Base-by-base conservation (phyloP, 257 asterid species). In the Salvia hispanica region DNA sequence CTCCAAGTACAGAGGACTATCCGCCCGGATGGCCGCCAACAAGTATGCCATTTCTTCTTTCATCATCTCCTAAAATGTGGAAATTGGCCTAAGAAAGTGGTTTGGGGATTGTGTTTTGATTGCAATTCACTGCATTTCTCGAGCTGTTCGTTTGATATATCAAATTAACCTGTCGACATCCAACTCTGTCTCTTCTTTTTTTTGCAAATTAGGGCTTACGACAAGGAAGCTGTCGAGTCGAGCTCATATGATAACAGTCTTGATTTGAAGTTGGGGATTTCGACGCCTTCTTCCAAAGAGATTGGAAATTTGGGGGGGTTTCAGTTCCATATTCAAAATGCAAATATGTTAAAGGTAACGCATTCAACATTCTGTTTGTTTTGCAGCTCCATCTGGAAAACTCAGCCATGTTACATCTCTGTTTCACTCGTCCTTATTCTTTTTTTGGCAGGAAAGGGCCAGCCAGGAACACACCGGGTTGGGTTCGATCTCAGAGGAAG, bases 211-310 rank as follows among this genome's bases (percentile, higher is more conserved):
- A 89, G 96, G 92, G 96, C 91, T 66, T 85, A 87, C 21, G 96
- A 89, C 56, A 79, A 82, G 79, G 96, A 93, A 0, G 93, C 96
- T 57, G 79, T 87, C 84, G 73, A 82, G 78, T 79, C 90, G 0
- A 85, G 82, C 73, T 36, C 77, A 9, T 85, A 87, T 58, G 84
- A 74, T 37, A 21, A 21, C 37, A 82, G 79, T 76, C 92, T 87
- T 37, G 91, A 89, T 78, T 69, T 89, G 69, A 89, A 83, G 76
- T 79, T 89, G 78, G 92, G 92, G 66, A 87, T 89, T 28, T 79
- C 91, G 4, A 79, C 71, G 67, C 64, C 87, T 52, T 79, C 80
- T 58, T 68, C 68, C 0, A 80, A 83, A 70, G 84, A 80, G 64
- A 74, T 58, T 56, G 25, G 70, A 61, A 21, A 21, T 21, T 21